phyloP scores from a whole-genome alignment of 2,329 filamentous ascomycete species.

The Aspergillus novoparasiticus region DNA sequence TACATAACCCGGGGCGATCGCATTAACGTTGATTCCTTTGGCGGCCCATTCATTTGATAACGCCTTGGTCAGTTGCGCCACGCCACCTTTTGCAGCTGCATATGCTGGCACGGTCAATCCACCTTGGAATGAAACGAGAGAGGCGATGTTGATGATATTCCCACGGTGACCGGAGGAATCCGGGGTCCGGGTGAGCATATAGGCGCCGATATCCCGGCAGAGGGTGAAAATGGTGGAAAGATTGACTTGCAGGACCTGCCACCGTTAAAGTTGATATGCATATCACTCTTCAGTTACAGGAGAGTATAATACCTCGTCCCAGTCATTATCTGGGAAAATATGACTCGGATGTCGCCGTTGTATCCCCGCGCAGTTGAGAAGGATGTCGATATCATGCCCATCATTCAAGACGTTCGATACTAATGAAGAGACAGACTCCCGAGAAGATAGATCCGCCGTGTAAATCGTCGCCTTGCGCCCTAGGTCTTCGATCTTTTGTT shows the following conservation, averaged over 20 bases:
- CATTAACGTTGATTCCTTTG: constrained; percentile 82
- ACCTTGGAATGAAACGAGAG: constrained; percentile 80
- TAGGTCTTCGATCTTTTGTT: constrained; percentile 28
- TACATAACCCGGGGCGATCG: constrained; percentile 86
- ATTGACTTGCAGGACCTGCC: constrained; percentile 76
- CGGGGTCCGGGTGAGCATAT: constrained; percentile 24
- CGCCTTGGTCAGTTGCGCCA: constrained; percentile 82
- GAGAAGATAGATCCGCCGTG: constrained; percentile 38
- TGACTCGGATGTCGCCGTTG: constrained; percentile 73
- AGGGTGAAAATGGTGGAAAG: constrained; percentile 73
- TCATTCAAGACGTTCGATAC: constrained; percentile 32
- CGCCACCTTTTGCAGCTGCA: constrained; percentile 80
- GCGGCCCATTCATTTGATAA: constrained; percentile 83
- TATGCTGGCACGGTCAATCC: constrained; percentile 88
- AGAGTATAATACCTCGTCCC: constrained; percentile 57
- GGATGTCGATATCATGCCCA: constrained; percentile 66
- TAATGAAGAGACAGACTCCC: constrained; percentile 31
- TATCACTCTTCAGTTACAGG: neutral
- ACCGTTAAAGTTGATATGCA: neutral
- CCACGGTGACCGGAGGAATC: constrained; percentile 3
- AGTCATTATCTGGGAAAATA: constrained; percentile 71
- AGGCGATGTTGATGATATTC: constrained; percentile 79
- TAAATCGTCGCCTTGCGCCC: constrained; percentile 38
- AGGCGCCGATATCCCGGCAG: constrained; percentile 25
- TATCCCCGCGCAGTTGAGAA: constrained; percentile 82